Evolutionary conservation across 306 rosid species (phyloP), one percentile per base, ranked within the genome.

Genomic region (Cucurbita maxima): DNA sequence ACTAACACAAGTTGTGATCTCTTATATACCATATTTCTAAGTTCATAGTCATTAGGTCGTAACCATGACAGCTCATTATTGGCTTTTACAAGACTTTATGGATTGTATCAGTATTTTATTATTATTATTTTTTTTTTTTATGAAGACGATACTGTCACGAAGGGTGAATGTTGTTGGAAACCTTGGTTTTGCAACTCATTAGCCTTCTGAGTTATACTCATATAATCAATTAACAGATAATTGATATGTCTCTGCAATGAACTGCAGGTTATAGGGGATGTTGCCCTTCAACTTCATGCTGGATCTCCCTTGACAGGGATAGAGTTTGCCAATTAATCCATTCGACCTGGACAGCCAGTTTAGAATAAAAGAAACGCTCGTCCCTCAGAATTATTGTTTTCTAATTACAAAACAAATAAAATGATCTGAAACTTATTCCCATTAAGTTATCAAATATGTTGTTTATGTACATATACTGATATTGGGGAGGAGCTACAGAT

Each of bases 241-340:
- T 61, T 61, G 20, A 61, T 41, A 63, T 18, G 50, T 63, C 36
- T 40, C 51, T 63, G 22, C 54, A 6, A 30, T 44, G 41, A 6
- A 58, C 58, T 52, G 19, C 82, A 90, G 98, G 83, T 78, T 68
- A 96, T 90, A 34, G 97, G 97, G 50, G 98, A 88, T 80, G 90
- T 79, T 12, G 86, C 83, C 79, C 86, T 93, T 75, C 90, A 93
- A 81, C 82, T 93, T 74, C 93, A 90, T 62, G 82, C 80, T 3
- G 90, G 88, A 51, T 79, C 60, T 74, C 88, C 96, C 78, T 75
- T 88, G 80, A 81, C 89, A 38, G 97, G 88, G n/a, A 78, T 93
- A 22, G 97, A 93, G 75, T 61, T 88, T 53, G 97, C 83, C 76
- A 90, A 88, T 50, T 93, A 63, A 64, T 45, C 14, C 34, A 5